Percentiles rank a stretch among this genome's conserved stretches.
phyloP scores from a whole-genome alignment of 1,284 basidiomycete genomes.

The Athelia psychrophila region DNA sequence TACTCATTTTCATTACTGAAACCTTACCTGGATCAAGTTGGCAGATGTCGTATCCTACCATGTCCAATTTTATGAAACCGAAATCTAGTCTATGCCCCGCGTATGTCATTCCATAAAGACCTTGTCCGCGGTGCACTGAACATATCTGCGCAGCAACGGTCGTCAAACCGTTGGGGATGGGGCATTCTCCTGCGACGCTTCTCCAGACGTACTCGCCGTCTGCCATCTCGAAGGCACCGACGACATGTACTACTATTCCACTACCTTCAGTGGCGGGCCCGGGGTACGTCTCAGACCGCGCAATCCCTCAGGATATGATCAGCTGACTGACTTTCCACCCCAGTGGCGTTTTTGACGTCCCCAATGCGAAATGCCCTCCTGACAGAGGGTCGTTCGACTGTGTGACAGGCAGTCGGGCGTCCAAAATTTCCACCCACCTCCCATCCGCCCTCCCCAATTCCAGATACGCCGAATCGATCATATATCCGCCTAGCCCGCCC shows the following conservation, averaged over 20 bases:
- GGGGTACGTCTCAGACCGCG: conserved; percentile 55
- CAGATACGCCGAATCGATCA: conserved; percentile 33
- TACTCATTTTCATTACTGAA: neutral
- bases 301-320: conserved; percentile 3
- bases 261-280: conserved; percentile 86
- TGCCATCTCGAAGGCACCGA: conserved; percentile 76
- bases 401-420: conserved; percentile 87
- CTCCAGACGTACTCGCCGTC: conserved; percentile 77
- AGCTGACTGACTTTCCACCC: neutral
- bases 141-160: conserved; percentile 66
- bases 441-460: conserved; percentile 38
- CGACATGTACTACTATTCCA: conserved; percentile 85
- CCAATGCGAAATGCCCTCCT: conserved; percentile 86
- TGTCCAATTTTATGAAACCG: conserved; percentile 68
- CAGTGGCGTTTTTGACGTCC: conserved; percentile 91
- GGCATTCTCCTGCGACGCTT: conserved; percentile 77
- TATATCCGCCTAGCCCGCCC: conserved; percentile 28
- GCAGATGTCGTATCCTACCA: conserved; percentile 72
- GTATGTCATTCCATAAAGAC: conserved; percentile 44
- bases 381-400: conserved; percentile 87
- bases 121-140: conserved; percentile 15
- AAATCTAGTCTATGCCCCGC: conserved; percentile 89
- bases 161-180: conserved; percentile 92
- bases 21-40: conserved; percentile 59
- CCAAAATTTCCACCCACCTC: conserved; percentile 44